phyloP scores from a whole-genome alignment of 2,329 filamentous ascomycete species.

The Sporothrix humicola region DNA sequence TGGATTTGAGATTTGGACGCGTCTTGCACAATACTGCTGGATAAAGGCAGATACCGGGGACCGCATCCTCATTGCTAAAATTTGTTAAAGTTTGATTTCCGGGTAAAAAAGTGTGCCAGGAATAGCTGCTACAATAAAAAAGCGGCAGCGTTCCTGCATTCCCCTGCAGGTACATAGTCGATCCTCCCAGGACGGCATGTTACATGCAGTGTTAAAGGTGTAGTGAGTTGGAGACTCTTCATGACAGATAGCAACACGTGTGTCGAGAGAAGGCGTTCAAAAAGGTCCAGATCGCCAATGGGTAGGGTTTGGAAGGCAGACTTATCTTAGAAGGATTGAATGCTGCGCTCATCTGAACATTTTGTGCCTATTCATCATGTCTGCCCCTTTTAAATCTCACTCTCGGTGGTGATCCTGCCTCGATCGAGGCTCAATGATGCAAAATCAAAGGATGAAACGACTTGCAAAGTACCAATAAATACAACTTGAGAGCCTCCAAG shows the following conservation, averaged over 20 bases:
- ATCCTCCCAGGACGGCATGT: background rate
- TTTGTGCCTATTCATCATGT: background rate
- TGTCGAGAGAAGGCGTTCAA: background rate
- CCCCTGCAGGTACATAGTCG: background rate
- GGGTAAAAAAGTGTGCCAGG: background rate
- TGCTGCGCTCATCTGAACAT: background rate
- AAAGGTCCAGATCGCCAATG: background rate
- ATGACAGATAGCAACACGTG: background rate
- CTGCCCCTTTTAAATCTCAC: background rate
- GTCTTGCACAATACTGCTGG: background rate
- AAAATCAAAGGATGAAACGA: background rate
- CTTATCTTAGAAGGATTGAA: background rate
- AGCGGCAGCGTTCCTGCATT: background rate
- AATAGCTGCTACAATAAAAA: background rate
- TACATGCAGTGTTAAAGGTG: background rate
- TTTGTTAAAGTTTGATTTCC: background rate
- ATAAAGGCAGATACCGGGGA: slow-evolving; percentile 3
- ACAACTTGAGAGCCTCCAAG: background rate
- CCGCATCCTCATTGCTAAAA: background rate
- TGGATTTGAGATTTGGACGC: background rate
- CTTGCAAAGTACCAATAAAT: background rate
- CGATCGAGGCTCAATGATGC: background rate
- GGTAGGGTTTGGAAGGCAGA: background rate
- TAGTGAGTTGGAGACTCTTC: background rate
- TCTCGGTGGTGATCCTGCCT: background rate